phyloP scores from a whole-genome alignment of 2,329 filamentous ascomycete species.

The Aspergillus nomiae region DNA sequence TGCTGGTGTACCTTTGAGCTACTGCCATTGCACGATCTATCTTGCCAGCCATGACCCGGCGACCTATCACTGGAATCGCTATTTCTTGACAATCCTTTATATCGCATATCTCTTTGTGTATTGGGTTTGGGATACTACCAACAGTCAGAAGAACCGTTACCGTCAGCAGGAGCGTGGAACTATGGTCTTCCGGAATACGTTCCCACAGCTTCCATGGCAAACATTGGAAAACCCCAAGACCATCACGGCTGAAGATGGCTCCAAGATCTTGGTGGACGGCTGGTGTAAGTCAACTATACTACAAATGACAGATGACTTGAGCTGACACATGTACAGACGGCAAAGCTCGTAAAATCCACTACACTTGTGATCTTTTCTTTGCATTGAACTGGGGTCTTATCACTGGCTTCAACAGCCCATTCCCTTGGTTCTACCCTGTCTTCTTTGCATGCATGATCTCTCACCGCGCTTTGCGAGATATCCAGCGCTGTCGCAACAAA shows the following conservation, averaged over 20 bases:
- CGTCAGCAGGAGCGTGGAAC: slow-evolving; percentile 76
- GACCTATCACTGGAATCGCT: slow-evolving; percentile 75
- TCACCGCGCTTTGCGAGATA: slow-evolving; percentile 75
- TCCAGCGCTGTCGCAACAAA: slow-evolving; percentile 72
- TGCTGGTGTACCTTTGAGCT: slow-evolving; percentile 84
- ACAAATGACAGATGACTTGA: background rate
- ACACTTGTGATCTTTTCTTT: slow-evolving; percentile 78
- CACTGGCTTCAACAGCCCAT: slow-evolving; percentile 76
- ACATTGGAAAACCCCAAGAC: slow-evolving; percentile 77
- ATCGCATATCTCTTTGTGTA: slow-evolving; percentile 78
- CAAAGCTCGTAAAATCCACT: slow-evolving; percentile 77
- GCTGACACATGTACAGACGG: slow-evolving; percentile 53
- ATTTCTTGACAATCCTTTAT: slow-evolving; percentile 66
- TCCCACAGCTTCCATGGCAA: slow-evolving; percentile 90
- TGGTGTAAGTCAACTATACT: slow-evolving; percentile 63
- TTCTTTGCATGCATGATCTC: slow-evolving; percentile 82
- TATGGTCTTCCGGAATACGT: slow-evolving; percentile 69
- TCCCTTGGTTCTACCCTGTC: slow-evolving; percentile 85
- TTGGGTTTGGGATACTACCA: slow-evolving; percentile 90
- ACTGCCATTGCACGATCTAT: slow-evolving; percentile 92
- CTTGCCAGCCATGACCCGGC: slow-evolving; percentile 79
- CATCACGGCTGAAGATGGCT: slow-evolving; percentile 72
- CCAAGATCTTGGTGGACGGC: slow-evolving; percentile 78
- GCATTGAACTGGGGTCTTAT: slow-evolving; percentile 78
- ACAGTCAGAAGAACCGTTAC: slow-evolving; percentile 93